Evolutionary conservation across 805 yeast species (phyloP).

Genomic region (Priceomyces melissophilus): DNA sequence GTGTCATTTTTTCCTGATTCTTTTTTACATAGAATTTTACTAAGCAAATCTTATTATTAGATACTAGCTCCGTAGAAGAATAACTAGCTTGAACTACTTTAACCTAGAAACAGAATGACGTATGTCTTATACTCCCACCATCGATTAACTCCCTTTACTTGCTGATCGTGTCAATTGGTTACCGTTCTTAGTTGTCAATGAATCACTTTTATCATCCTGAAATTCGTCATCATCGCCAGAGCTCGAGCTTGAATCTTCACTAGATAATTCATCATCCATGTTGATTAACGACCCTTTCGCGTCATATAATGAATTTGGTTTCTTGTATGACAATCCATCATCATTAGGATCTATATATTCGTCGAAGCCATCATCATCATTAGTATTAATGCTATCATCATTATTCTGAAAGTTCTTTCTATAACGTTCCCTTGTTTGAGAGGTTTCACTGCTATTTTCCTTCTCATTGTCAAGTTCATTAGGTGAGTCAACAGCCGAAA

Average conservation of each 20-base stretch:
- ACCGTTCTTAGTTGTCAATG: constrained; percentile 12
- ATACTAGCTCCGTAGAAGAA: no score
- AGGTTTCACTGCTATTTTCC: constrained; percentile 12
- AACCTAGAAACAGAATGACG: no score
- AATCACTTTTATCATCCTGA: constrained; percentile 17
- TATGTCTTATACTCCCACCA: no score
- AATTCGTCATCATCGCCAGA: constrained; percentile 29
- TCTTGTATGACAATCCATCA: constrained; percentile 72
- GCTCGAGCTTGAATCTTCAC: constrained; percentile 30
- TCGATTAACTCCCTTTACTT: constrained; percentile 25
- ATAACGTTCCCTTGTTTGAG: constrained; percentile 10
- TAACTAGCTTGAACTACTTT: no score
- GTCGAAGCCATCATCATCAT: constrained; percentile 40
- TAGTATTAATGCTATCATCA: constrained; percentile 15
- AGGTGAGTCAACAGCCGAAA: constrained; percentile 42
- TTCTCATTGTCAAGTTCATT: constrained; percentile 61
- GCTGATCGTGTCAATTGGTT: constrained; percentile 38
- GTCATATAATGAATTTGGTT: constrained; percentile 60
- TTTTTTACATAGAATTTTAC: no score
- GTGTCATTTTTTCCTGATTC: no score
- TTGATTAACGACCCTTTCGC: constrained; percentile 25
- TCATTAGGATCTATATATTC: constrained; percentile 79
- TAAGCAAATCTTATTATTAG: no score
- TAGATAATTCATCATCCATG: constrained; percentile 20
- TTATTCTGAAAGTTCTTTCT: constrained; percentile 20